These are phyloP conservation scores for Monosporascus sp. DNA, from an alignment of 2,329 filamentous ascomycete species.

Conservation along the genomic window DNA sequence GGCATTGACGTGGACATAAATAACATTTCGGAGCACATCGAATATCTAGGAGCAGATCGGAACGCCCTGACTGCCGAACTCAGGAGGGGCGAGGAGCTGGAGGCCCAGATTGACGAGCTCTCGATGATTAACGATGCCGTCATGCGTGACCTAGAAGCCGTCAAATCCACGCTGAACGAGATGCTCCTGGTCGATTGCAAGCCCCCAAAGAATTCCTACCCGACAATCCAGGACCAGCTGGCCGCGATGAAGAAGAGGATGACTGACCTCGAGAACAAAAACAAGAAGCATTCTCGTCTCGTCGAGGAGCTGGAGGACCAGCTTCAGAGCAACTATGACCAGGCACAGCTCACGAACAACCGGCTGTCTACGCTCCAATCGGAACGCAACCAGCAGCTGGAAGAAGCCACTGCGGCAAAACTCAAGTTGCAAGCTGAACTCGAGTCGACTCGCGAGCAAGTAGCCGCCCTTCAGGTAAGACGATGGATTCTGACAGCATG, in stretches of 20 bases:
- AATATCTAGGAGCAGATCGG: constrained; percentile 51
- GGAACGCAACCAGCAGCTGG: constrained; percentile 68
- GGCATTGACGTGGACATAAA: constrained; percentile 62
- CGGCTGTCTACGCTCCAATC: constrained; percentile 76
- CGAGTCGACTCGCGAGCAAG: constrained; percentile 61
- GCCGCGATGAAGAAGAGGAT: constrained; percentile 62
- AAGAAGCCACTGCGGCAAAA: constrained; percentile 68
- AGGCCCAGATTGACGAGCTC: constrained; percentile 49
- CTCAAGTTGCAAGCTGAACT: constrained; percentile 61
- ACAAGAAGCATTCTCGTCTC: constrained; percentile 85
- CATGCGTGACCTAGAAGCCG: constrained; percentile 56
- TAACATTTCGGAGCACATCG: constrained; percentile 58
- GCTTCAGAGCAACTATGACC: constrained; percentile 89
- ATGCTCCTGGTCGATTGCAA: constrained; percentile 47
- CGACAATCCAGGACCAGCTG: constrained; percentile 49
- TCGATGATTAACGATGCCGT: constrained; percentile 53
- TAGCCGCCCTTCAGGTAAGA: constrained; percentile 71
- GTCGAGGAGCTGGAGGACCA: constrained; percentile 97
- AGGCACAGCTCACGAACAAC: constrained; percentile 80
- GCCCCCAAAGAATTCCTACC: constrained; percentile 35
- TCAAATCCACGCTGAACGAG: constrained; percentile 48
- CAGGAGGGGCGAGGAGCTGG: constrained; percentile 51
- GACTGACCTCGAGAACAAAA: constrained; percentile 56
- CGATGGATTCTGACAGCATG: neutral
- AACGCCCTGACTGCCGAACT: constrained; percentile 55